Base-by-base conservation (phyloP, 2,329 filamentous ascomycete species). In the Capronia epimyces region DNA sequence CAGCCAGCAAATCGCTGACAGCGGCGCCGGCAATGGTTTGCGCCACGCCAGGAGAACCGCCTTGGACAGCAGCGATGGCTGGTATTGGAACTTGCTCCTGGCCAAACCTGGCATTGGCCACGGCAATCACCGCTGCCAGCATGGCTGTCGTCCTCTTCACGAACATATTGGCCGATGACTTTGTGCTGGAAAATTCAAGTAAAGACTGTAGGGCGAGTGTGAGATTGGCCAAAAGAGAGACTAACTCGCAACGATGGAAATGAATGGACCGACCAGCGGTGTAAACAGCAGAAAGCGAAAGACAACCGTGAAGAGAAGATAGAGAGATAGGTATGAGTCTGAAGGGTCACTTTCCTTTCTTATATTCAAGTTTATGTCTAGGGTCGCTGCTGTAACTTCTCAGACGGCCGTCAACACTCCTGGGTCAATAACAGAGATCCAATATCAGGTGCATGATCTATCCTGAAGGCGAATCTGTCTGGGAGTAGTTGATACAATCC, bases 1-100 rank as follows among this genome's bases (percentile, higher is more conserved):
- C 82, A 21, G 75, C 83, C 16, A 87, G 74, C 7, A 87, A 76
- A 50, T 81, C 77, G 29, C 77, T 72, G 41, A 84, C 79, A 24
- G 82, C 78, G 13, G 70, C 70, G 46, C 83, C 83, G 36, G 81
- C 78, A 50, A 87, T 77, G 39, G 82, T 85, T 32, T 75, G 75
- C 42, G 83, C 82, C 57, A 75, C 75, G 37, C 83, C 83, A 1
- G 81, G 71, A 34, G 69, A 82, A 49, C 57, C 57, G 18, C 55
- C 55, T 34, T 57, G 50, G 29, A 60, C 57, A 13, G 55, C 57
- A 10, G 52, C 46, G 42, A 60, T 60, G 10, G 53, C 57, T n/a
- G 49, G 49, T 15, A 60, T 58, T 2, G 57, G 55, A 20, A 55
- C 32, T 32, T 58, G 55, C 48, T 60, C 57, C 39, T 60, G 52